Evolutionary conservation across 139 green algal genomes (phyloP), one percentile per base, ranked within the genome.

Genomic region (Astrephomene gubernaculifera): DNA sequence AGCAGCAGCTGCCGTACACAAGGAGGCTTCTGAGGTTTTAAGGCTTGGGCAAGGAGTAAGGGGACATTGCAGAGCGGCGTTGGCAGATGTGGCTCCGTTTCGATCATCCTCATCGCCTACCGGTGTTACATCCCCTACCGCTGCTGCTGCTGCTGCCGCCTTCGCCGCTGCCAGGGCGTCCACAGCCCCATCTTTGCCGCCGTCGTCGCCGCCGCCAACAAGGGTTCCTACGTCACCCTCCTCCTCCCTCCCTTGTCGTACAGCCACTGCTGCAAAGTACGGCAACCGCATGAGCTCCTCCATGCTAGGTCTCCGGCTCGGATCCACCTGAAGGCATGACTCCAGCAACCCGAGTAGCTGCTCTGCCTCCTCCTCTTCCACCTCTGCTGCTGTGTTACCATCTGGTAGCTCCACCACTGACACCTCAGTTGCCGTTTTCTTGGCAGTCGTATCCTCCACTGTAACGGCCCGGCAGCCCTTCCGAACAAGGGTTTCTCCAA

Each of bases 241-340:
- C 12, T 39, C n/a, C 8, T 39, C 31, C 29, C 31, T n/a, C n/a
- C 63, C 8, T 27, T 12, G 5, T 21, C 8, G 35, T 22, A 45
- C 29, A 7, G 45, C 35, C 39, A 67, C 57, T 0, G 31, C 38
- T 29, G 4, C 35, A 81, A 84, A 84, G 78, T 84, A 84, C 44
- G 78, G 63, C 78, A 84, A 65, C 19, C 49, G 43, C 6, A 84
- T 31, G 22, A 70, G 38, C 64, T 84, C 27, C 6, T 38, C 43
- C 29, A 43, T 43, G 17, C 31, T 74, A 2, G 78, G 78, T 27
- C 78, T 33, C 4, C 8, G 7, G 1, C 7, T 36, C 3, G 78
- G 78, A 33, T 74, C 63, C 2, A 65, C 61, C 31, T 36, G n/a
- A 21, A 84, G 64, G 43, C 78, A 84, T 1, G 63, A n/a, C 31